Evolutionary conservation across 1,284 basidiomycete genomes (phyloP), one percentile per base, ranked within the genome.

Genomic region (Cutaneotrichosporon daszewskae): DNA sequence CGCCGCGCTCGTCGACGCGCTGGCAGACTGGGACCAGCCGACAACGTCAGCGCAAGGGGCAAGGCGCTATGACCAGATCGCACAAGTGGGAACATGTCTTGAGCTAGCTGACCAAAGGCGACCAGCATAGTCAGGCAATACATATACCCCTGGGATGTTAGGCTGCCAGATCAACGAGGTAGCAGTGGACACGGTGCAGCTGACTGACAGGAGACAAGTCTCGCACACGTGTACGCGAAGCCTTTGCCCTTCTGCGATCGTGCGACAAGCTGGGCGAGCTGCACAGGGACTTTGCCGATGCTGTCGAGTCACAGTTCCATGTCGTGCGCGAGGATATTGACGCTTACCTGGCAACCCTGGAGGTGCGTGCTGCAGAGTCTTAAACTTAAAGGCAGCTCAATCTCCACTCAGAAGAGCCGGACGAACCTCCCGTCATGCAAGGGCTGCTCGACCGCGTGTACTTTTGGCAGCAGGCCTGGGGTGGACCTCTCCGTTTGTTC

Each of bases 381-480:
- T 9, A 27, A 27, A 27, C n/a, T n/a, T n/a, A n/a, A n/a, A n/a
- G n/a, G n/a, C n/a, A n/a, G n/a, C n/a, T n/a, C n/a, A n/a, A n/a
- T n/a, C n/a, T n/a, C n/a, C n/a, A n/a, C n/a, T 27, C 26, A 14
- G 26, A 27, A 27, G 26, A 16, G n/a, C n/a, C n/a, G n/a, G n/a
- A n/a, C n/a, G n/a, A n/a, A n/a, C n/a, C n/a, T 10, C 22, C 18
- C 17, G 40, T 56, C 32, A 60, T 68, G 58, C 47, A 40, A 4
- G 59, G 64, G 27, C 39, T 69, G 32, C 49, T 71, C 16, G 65
- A 69, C 16, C 51, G 65, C 11, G 37, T 66, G 20, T 55, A 59
- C 1, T 28, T 52, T 1, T 72, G 71, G 71, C 66, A 70, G 37
- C 48, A 67, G 40, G 56, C 60, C 13, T 70, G 71, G 68, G 63